Base-by-base conservation (phyloP, 2,329 filamentous ascomycete species). In the Gaeumannomyces sp. region DNA sequence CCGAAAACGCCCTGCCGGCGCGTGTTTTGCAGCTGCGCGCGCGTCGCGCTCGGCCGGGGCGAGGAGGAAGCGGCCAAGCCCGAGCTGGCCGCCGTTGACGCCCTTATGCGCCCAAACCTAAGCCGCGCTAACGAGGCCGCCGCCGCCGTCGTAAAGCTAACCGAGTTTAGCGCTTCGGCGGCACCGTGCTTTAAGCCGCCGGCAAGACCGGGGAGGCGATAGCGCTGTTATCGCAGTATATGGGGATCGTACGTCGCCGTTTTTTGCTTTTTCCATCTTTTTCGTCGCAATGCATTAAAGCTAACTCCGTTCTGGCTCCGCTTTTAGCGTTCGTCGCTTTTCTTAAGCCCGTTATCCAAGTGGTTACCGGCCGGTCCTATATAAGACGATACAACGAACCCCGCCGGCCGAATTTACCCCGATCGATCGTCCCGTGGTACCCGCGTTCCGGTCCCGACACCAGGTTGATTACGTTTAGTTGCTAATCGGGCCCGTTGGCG, bases 181-280 rank as follows among this genome's bases (percentile, higher is more conserved):
- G 90, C 25, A 94, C 88, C 0, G 85, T 98, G 61, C 79, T 98
- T 66, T 90, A 94, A 73, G 86, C 86, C 27, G 88, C 87, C 28
- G 93, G 90, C 33, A 89, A 91, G 80, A 86, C 87, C n/a, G 93
- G 97, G 68, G 90, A 94, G 75, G 95, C 95, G 19, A 78, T 98
- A 66, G 84, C 87, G 59, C 78, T 98, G 67, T 78, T 98, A 71
- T 85, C 85, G 60, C 88, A 91, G 76, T 94, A 98, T 74, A 89
- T 96, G 73, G 92, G 92, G 65, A 96, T 7, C 29, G 29, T 31
- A 31, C 29, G 29, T 7, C 29, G 29, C n/a, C n/a, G n/a, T n/a
- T 31, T 7, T 31, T 7, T 31, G 29, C 29, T 31, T 31, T 7
- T 7, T 31, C 4, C 29, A 31, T 31, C 29, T 31, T 4, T 14